A percentile compares a stretch with the other conserved stretches of the same genome.
Evolutionary conservation across 352 stramenopile species (phyloP).

Genomic region (Phytopythium sindhum): DNA sequence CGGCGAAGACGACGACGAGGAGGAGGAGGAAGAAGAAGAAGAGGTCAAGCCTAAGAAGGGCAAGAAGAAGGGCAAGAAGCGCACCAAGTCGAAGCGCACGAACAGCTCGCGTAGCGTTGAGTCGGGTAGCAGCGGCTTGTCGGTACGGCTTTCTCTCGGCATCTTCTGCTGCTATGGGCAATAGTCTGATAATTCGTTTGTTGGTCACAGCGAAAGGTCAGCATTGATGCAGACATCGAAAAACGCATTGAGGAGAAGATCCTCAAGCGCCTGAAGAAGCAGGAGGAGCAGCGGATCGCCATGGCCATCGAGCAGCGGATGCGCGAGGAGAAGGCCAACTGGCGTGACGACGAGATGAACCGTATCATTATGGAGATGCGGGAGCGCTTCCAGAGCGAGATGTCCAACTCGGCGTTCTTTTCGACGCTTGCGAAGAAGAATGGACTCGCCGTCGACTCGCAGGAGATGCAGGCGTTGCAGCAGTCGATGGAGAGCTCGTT

Average conservation of each 20-base stretch:
- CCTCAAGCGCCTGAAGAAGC: slow-evolving; percentile 80
- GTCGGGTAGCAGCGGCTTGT: slow-evolving; percentile 26
- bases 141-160: slow-evolving; percentile 14
- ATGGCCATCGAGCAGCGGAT: slow-evolving; percentile 82
- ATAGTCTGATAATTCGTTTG: background rate
- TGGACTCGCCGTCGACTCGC: slow-evolving; percentile 32
- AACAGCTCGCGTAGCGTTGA: slow-evolving; percentile 46
- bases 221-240: slow-evolving; percentile 74
- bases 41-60: slow-evolving; percentile 67
- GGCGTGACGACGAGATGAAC: slow-evolving; percentile 88
- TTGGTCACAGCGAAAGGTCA: slow-evolving; percentile 37
- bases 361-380: slow-evolving; percentile 89
- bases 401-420: slow-evolving; percentile 64
- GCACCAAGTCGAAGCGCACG: slow-evolving; percentile 34
- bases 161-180: background rate
- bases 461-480: slow-evolving; percentile 43
- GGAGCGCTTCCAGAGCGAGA: slow-evolving; percentile 80
- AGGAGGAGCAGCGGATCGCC: slow-evolving; percentile 83
- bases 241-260: slow-evolving; percentile 88
- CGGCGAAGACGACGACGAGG: slow-evolving; percentile 50
- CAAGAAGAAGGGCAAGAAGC: slow-evolving; percentile 38
- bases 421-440: slow-evolving; percentile 66
- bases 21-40: slow-evolving; percentile 63
- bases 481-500: slow-evolving; percentile 47
- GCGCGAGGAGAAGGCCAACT: slow-evolving; percentile 81